Evolutionary conservation across 1,139 yeast genomes (phyloP), one percentile per base, ranked within the genome.

Genomic region (Sugiyamaella xylanicola): DNA sequence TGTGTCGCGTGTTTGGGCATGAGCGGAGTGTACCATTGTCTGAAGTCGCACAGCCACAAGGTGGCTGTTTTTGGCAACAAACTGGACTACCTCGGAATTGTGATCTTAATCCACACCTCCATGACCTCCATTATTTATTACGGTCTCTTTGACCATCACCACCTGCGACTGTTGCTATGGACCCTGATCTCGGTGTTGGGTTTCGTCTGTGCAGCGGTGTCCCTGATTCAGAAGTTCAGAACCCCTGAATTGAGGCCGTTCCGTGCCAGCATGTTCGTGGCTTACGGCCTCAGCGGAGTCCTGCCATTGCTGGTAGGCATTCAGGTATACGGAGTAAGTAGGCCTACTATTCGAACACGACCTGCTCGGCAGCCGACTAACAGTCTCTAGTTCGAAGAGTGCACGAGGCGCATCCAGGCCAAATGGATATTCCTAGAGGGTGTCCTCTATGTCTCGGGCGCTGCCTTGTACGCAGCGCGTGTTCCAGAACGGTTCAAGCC

Each of bases 71-170:
- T 84, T 56, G 96, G 96, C 1, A 89, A 90, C 68, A 87, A 85
- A 63, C 76, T 90, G 56, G 98, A 91, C 69, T 92, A 91, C 65
- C 79, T 91, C 56, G 98, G 97, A 0, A 91, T 91, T 48, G 87
- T 90, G 11, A 76, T 86, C 2, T 74, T 91, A 58, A 89, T 90
- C 56, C 82, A 87, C 1, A 78, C 89, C 35, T 89, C 96, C 0
- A 80, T 88, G 77, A 75, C 85, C 1, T 86, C 95, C 7, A 76
- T 90, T 3, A 75, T 88, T 15, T 77, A 82, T 62, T 89, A 86
- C 69, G 86, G 92, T 1, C 69, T 62, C 21, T 53, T 47, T 21
- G 57, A 50, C 20, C 58, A 71, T 43, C 76, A 78, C 0, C 47
- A 19, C 5, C 66, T 75, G 57, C 79, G 79, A 52, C 65, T 70